Evolutionary conservation across 208 protist species (phyloP), one percentile per base, ranked within the genome.

Genomic region (Blechomonas ayalai): DNA sequence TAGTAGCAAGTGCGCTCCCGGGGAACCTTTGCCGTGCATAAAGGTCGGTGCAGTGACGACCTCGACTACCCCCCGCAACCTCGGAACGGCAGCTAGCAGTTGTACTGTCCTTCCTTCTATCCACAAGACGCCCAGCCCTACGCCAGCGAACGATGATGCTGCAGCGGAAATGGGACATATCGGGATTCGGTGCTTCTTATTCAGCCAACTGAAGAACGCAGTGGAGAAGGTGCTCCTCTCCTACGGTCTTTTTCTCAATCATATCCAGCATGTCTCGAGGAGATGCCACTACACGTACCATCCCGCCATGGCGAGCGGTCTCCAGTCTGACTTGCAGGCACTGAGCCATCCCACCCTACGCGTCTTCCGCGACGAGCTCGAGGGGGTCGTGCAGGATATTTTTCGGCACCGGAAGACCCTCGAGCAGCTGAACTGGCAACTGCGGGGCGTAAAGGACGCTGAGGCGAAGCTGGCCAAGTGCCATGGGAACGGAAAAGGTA

Each of bases 341-440:
- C 3, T 34, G 31, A 8, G 19, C n/a, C 31, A 25, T 12, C 46
- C 39, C 10, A 42, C 15, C 15, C 31, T 33, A 16, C n/a, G 34
- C 12, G 18, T 52, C 15, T 15, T 16, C 4, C 31, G 34, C 33
- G n/a, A n/a, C n/a, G n/a, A n/a, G n/a, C 25, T 52, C 23, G 46
- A 52, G 23, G 13, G 31, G n/a, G n/a, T 52, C 23, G 25, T 52
- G n/a, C 46, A 26, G 4, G 15, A 52, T 26, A 52, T 52, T 9
- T 52, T 52, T 1, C 31, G 42, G 27, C 42, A 52, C 34, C 46
- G 46, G 20, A 52, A 52, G 46, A 52, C 39, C 13, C 46, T 52
- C 35, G 46, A 52, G 35, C 23, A 37, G 27, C 46, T 52, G 3
- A 32, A 36, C 7, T 52, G 46, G 46, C 23, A 34, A 5, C 31